phyloP scores from a whole-genome alignment of 352 stramenopile species.

The Peronospora destructor region DNA sequence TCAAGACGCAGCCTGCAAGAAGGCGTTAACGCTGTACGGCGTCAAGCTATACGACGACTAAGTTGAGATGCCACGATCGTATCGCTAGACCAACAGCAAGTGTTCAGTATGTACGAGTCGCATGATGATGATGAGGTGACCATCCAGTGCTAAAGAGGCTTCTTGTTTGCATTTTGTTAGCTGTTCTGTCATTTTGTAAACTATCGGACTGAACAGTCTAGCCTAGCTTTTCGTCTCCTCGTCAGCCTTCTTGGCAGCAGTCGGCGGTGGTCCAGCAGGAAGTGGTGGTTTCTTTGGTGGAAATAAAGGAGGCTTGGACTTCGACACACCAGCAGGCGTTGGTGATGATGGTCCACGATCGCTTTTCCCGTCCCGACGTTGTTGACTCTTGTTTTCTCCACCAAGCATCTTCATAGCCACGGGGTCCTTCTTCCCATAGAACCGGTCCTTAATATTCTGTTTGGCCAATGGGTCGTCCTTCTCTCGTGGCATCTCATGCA shows the following conservation, averaged over 20 bases:
- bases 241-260: slow-evolving; percentile 9
- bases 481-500: slow-evolving; percentile 91
- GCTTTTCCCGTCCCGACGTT: slow-evolving; percentile 20
- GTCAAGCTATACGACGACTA: slow-evolving; percentile 46
- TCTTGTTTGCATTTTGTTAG: slow-evolving; percentile 9
- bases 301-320: slow-evolving; percentile 50
- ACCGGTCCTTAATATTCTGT: slow-evolving; percentile 94
- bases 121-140: too few species aligned
- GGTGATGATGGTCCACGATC: slow-evolving; percentile 19
- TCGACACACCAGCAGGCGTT: slow-evolving; percentile 20
- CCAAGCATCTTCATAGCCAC: slow-evolving; percentile 88
- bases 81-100: neutral
- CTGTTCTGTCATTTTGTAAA: slow-evolving; percentile 6
- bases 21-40: slow-evolving; percentile 58
- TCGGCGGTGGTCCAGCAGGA: slow-evolving; percentile 47
- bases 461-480: slow-evolving; percentile 91
- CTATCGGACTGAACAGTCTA: slow-evolving; percentile 7
- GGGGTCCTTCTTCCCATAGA: slow-evolving; percentile 91
- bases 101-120: neutral
- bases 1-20: slow-evolving; percentile 60
- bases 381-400: slow-evolving; percentile 22
- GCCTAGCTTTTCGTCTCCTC: slow-evolving; percentile 25
- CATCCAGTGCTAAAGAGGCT: slow-evolving; percentile 3
- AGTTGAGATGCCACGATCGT: slow-evolving; percentile 1
- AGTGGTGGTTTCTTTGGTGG: slow-evolving; percentile 58